Conservation (phyloP, 2,329 filamentous ascomycete species). For the Ophiostoma angusticollis region DNA sequence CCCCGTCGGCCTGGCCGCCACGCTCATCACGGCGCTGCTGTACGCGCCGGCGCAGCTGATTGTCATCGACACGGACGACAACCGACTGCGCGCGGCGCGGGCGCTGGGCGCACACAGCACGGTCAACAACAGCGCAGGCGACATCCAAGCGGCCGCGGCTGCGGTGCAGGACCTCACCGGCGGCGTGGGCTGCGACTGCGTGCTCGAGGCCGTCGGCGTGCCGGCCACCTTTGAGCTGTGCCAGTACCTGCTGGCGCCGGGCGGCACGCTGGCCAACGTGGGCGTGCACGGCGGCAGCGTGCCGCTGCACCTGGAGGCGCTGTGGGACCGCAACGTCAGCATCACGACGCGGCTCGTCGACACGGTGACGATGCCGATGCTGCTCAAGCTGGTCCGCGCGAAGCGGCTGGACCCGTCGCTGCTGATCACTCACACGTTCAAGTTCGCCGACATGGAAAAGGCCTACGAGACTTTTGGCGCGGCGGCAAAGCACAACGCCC, state of each 20-base stretch:
- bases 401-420: constrained; percentile 28
- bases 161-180: constrained; percentile 31
- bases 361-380: constrained; percentile 33
- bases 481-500: constrained; percentile 27
- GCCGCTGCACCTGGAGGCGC: constrained; percentile 36
- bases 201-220: constrained; percentile 45
- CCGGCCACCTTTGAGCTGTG: constrained; percentile 39
- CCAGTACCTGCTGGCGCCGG: constrained; percentile 39
- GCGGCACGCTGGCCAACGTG: constrained; percentile 43
- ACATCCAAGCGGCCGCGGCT: constrained; percentile 13
- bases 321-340: constrained; percentile 42
- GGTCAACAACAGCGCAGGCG: constrained; percentile 28
- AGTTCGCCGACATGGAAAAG: constrained; percentile 28
- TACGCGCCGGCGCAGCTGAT: constrained; percentile 40
- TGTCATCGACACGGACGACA: constrained; percentile 36
- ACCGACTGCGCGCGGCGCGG: constrained; percentile 33
- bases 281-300: constrained; percentile 44
- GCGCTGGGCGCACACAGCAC: constrained; percentile 34
- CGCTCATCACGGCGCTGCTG: constrained; percentile 39
- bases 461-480: constrained; percentile 31
- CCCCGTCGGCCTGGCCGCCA: constrained; percentile 42
- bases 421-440: constrained; percentile 34
- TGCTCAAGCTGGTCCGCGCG: constrained; percentile 31
- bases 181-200: constrained; percentile 40
- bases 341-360: constrained; percentile 37